Percentiles rank a stretch among this genome's conserved stretches.
phyloP scores from a whole-genome alignment of 805 yeast species.

The Komagataella pastoris region DNA sequence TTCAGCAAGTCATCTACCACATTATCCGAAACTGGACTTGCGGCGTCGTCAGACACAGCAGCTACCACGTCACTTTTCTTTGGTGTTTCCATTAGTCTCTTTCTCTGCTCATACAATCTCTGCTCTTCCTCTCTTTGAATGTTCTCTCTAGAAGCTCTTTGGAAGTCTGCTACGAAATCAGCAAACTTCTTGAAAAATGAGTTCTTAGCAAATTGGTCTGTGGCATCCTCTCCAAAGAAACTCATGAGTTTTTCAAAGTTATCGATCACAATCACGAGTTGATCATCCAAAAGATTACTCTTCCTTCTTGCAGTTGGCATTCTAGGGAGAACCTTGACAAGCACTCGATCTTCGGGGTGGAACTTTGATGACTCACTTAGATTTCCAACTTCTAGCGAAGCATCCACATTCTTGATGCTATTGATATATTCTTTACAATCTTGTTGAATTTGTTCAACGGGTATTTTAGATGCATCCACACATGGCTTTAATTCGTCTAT shows the following conservation, averaged over 20 bases:
- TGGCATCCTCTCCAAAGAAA: slow-evolving; percentile 81
- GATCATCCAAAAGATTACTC: slow-evolving; percentile 49
- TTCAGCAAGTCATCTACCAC: slow-evolving; percentile 84
- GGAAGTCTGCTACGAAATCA: slow-evolving; percentile 68
- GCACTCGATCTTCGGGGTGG: slow-evolving; percentile 74
- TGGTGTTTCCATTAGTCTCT: slow-evolving; percentile 42
- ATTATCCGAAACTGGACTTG: slow-evolving; percentile 12
- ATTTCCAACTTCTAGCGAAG: slow-evolving; percentile 71
- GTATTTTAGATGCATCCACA: slow-evolving; percentile 50
- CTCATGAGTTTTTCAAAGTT: slow-evolving; percentile 65
- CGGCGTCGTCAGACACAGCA: slow-evolving; percentile 24
- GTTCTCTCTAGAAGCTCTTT: slow-evolving; percentile 71
- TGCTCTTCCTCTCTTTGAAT: slow-evolving; percentile 72
- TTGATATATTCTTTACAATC: slow-evolving; percentile 58
- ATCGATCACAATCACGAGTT: slow-evolving; percentile 43
- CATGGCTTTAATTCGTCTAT: slow-evolving; percentile 58
- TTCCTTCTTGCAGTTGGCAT: slow-evolving; percentile 68
- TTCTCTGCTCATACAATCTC: slow-evolving; percentile 62
- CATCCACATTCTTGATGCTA: slow-evolving; percentile 53
- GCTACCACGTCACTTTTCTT: slow-evolving; percentile 19
- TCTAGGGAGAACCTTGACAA: slow-evolving; percentile 46
- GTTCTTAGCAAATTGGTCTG: slow-evolving; percentile 51
- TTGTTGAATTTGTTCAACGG: slow-evolving; percentile 66
- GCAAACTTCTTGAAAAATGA: slow-evolving; percentile 69
- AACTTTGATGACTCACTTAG: slow-evolving; percentile 64